Conservation (phyloP, 345 rosid species). For the sweet orange (Citrus sinensis) region DNA sequence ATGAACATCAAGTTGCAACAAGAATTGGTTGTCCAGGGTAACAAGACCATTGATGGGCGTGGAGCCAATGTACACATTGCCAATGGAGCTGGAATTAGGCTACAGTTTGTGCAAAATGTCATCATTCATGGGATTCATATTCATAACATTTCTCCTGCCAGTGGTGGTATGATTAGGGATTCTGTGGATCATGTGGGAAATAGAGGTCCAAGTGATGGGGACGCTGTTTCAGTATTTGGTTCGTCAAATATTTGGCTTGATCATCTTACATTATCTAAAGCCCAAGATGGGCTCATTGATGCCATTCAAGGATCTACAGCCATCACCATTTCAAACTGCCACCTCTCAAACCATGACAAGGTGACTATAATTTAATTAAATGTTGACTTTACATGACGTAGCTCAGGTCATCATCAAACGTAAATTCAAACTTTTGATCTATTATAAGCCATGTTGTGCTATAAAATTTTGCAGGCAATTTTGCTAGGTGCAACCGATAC, state of each 20-base stretch:
- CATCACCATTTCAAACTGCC: background rate
- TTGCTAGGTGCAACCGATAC: too few relatives aligned
- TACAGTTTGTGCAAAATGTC: slow-evolving; percentile 55
- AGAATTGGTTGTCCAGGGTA: slow-evolving; percentile 44
- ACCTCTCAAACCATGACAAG: background rate
- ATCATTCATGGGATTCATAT: slow-evolving; percentile 65
- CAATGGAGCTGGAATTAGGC: slow-evolving; percentile 58
- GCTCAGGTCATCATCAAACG: too few relatives aligned
- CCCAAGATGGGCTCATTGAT: slow-evolving; percentile 64
- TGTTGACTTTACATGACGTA: too few relatives aligned
- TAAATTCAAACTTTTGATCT: too few relatives aligned
- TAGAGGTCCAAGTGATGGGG: slow-evolving; percentile 48
- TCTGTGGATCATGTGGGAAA: too few relatives aligned
- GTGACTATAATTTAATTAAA: background rate
- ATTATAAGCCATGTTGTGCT: too few relatives aligned
- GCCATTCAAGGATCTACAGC: slow-evolving; percentile 24
- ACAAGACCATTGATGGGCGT: slow-evolving; percentile 79
- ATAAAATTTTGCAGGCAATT: too few relatives aligned
- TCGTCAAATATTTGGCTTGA: slow-evolving; percentile 70
- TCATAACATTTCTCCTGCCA: slow-evolving; percentile 35
- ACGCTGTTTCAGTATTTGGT: slow-evolving; percentile 58
- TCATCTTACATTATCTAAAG: slow-evolving; percentile 41
- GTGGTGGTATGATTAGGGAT: too few relatives aligned
- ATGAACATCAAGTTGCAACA: slow-evolving; percentile 58
- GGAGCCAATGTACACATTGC: slow-evolving; percentile 65